Evolutionary conservation across 352 stramenopile genomes (phyloP).

Genomic region (Phytophthora palmivora): DNA sequence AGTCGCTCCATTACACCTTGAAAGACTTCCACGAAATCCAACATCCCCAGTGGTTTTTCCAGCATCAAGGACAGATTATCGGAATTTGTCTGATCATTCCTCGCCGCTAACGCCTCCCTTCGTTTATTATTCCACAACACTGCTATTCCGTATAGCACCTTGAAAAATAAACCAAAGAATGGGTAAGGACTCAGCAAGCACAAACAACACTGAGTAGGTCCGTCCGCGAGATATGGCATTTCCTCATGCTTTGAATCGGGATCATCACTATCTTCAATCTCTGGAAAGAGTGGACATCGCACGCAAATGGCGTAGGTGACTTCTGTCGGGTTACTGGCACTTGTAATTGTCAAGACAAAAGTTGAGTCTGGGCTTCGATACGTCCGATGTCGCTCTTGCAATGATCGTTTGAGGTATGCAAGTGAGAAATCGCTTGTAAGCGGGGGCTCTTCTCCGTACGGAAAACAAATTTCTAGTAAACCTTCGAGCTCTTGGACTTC

Average conservation of each 20-base stretch:
- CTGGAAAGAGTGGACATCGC: conserved; percentile 64
- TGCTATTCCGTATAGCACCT: conserved; percentile 77
- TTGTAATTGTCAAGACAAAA: conserved; percentile 78
- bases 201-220: conserved; percentile 67
- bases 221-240: conserved; percentile 3
- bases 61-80: conserved; percentile 29
- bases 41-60: conserved; percentile 44
- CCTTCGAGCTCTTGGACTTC: conserved; percentile 68
- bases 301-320: conserved; percentile 81
- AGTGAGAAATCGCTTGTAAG: conserved; percentile 63
- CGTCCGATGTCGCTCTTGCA: conserved; percentile 75
- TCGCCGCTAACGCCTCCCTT: conserved; percentile 37
- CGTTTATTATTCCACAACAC: conserved; percentile 72
- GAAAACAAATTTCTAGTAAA: conserved; percentile 80
- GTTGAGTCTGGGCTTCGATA: conserved; percentile 71
- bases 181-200: conserved; percentile 79
- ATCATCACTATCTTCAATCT: conserved; percentile 37
- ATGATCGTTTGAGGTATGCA: conserved; percentile 52
- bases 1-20: conserved; percentile 66
- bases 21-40: conserved; percentile 74
- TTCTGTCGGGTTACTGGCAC: conserved; percentile 49
- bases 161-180: conserved; percentile 90
- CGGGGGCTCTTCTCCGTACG: conserved; percentile 57
- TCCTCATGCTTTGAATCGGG: conserved; percentile 1
- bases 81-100: conserved; percentile 8